Evolutionary conservation across 768 basidiomycete species (phyloP), one percentile per base, ranked within the genome.

Genomic region (Hygrophoropsis aurantiaca): DNA sequence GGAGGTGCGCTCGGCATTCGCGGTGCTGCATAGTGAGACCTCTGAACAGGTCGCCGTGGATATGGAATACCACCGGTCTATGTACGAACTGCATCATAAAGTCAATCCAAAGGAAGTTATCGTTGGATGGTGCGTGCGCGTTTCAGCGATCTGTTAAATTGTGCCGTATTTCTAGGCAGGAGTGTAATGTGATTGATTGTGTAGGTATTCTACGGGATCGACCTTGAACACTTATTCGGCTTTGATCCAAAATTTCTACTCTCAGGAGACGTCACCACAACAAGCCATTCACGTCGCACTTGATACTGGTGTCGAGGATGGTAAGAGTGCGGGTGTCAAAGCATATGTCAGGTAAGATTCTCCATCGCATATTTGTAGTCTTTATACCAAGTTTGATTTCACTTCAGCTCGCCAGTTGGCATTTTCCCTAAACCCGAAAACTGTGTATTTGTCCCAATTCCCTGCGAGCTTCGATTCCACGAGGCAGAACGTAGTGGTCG

Each of bases 181-280:
- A 40, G 47, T 23, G 27, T 45, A 30, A 46, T 47, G 38, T 37
- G 32, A n/a, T 30, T 47, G 24, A 20, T 37, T 6, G 7, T 21
- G 13, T 59, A 93, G 92, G 92, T 94, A 93, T 69, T 92, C 93
- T 19, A 97, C 95, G 1, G 90, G 90, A 49, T 86, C 90, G 11
- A 82, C 82, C 54, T 78, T 97, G 47, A 94, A 94, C 71, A 91
- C 90, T 6, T 94, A 93, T 72, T 94, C 94, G 21, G 93, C 95
- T 10, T 80, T 98, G 56, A 94, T 98, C 62, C 95, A 97, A 77
- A 93, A 94, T 69, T 97, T 97, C 73, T 98, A 97, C 69, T 83
- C 90, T 33, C 85, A 90, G 77, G 93, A 97, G 68, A 92, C 91
- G 5, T 75, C 82, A 0, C 90, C 93, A 3, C 82, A 87, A 64